Conservation (phyloP, 2,329 filamentous ascomycete genomes). For the Plenodomus biglobosus region DNA sequence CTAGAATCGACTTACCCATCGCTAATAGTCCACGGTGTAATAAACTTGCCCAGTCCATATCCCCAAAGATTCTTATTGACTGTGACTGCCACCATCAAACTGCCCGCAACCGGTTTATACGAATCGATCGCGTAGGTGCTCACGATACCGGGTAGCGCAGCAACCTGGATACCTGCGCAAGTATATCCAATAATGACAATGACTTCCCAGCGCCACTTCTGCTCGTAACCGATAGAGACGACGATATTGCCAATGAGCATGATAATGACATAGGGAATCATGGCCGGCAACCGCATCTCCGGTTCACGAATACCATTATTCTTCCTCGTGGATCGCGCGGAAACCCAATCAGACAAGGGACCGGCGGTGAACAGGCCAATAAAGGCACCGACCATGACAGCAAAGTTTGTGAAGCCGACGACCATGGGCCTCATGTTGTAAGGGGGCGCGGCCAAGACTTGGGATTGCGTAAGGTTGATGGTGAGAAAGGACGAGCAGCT, state of each 20-base stretch:
- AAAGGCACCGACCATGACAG: conserved; percentile 56
- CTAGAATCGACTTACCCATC: conserved; percentile 43
- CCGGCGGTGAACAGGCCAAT: conserved; percentile 60
- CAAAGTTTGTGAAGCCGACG: conserved; percentile 61
- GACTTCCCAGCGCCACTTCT: conserved; percentile 57
- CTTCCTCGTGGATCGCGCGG: conserved; percentile 53
- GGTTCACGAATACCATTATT: conserved; percentile 61
- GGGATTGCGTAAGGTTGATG: conserved; percentile 61
- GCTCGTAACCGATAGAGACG: conserved; percentile 56
- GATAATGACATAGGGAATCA: conserved; percentile 60
- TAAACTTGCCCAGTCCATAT: conserved; percentile 60
- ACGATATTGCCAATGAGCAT: conserved; percentile 61
- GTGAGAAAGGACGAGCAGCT: conserved; percentile 60
- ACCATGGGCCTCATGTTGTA: conserved; percentile 56
- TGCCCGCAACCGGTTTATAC: conserved; percentile 64
- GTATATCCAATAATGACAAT: conserved; percentile 62
- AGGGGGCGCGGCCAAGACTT: conserved; percentile 57
- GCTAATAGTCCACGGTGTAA: conserved; percentile 55
- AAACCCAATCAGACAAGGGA: conserved; percentile 60
- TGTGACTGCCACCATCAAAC: conserved; percentile 62
- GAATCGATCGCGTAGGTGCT: conserved; percentile 63
- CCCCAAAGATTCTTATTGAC: conserved; percentile 67
- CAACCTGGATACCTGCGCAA: conserved; percentile 60
- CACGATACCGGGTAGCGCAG: conserved; percentile 61
- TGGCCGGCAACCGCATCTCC: conserved; percentile 59